A percentile compares a stretch with the other conserved stretches of the same genome.
These are phyloP conservation scores for Cyclanthera cordifolia DNA, from an alignment of 306 rosid genomes.

Conservation along the genomic window DNA sequence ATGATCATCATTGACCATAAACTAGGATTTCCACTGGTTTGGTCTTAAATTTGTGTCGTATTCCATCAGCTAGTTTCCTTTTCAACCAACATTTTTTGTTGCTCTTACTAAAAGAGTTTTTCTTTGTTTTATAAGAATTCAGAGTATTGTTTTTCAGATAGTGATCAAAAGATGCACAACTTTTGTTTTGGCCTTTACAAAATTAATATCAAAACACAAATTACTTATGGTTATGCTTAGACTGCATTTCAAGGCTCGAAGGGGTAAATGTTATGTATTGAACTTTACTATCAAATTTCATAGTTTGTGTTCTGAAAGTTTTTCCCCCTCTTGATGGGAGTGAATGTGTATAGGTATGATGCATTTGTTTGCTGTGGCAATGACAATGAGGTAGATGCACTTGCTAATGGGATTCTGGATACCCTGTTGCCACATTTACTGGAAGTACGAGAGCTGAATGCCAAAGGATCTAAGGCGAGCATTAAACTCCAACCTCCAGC, in stretches of 20 bases:
- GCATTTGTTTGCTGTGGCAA: slow-evolving; percentile 39
- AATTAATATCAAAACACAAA: neutral
- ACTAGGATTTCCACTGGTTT: neutral
- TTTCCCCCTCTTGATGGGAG: neutral
- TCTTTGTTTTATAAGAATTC: neutral
- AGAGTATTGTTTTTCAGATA: neutral
- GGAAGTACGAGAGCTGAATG: slow-evolving; percentile 35
- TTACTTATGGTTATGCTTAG: neutral
- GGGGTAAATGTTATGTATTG: neutral
- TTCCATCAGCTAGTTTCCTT: neutral
- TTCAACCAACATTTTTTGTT: neutral
- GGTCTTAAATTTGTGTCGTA: neutral
- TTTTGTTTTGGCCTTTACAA: neutral
- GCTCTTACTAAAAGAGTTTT: neutral
- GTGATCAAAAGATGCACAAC: neutral
- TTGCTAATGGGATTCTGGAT: slow-evolving; percentile 54
- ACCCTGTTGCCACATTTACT: slow-evolving; percentile 56
- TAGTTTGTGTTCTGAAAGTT: slow-evolving; percentile 2
- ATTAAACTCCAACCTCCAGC: slow-evolving; percentile 41
- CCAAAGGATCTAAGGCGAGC: slow-evolving; percentile 45
- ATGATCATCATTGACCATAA: neutral
- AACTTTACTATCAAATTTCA: neutral
- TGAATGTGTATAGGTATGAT: slow-evolving; percentile 45
- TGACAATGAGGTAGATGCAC: slow-evolving; percentile 27
- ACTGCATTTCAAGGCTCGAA: neutral